phyloP scores from a whole-genome alignment of 2,329 filamentous ascomycete genomes.

The Trichoderma cornu-damae region DNA sequence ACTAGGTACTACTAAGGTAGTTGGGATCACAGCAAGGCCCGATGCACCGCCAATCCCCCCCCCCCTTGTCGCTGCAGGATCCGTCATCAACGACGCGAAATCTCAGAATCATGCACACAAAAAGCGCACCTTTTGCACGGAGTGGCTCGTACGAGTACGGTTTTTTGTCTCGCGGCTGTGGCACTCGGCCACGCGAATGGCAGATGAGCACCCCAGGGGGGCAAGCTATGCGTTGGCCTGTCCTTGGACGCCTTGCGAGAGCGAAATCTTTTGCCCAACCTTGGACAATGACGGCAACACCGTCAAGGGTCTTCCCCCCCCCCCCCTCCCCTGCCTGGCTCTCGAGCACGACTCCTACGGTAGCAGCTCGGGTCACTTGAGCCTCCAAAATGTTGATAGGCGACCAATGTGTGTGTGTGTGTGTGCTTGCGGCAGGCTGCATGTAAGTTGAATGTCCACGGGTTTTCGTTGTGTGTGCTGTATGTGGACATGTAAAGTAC shows the following conservation, averaged over 20 bases:
- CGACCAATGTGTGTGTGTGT: conserved; percentile 6
- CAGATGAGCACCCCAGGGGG: neutral
- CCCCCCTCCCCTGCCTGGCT: neutral
- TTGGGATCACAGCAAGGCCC: too few species aligned
- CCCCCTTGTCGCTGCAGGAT: neutral
- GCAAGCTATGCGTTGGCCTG: conserved; percentile 17
- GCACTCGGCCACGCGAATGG: conserved; percentile 4
- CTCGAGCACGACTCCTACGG: neutral
- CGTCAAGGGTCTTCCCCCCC: neutral
- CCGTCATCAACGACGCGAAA: neutral
- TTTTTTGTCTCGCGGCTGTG: conserved; percentile 6
- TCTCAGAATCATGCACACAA: neutral
- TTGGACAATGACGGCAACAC: neutral
- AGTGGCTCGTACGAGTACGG: too few species aligned
- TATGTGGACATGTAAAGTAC: neutral
- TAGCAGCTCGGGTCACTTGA: neutral
- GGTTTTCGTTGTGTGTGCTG: neutral
- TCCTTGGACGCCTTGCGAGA: conserved; percentile 9
- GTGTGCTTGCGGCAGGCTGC: conserved; percentile 5
- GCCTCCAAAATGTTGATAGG: neutral
- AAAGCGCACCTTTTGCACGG: neutral
- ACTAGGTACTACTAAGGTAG: too few species aligned
- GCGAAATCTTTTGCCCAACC: conserved; percentile 13
- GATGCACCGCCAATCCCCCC: too few species aligned
- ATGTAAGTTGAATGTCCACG: conserved; percentile 4